Evolutionary conservation across 371 early-diverging fungal genomes (phyloP).

Genomic region (Batkoa obscura): DNA sequence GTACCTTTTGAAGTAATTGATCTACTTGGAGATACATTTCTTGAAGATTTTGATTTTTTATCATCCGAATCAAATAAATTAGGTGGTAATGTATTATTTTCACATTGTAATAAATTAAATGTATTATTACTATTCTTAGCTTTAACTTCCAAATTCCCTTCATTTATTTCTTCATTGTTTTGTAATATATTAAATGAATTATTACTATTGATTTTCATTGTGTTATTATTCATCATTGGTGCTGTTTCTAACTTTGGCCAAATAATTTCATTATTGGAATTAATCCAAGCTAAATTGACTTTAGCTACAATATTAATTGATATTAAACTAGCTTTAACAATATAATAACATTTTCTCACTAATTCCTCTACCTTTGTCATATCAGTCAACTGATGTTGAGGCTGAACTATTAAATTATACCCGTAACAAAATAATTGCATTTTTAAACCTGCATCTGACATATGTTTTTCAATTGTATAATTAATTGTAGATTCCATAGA

Average conservation of each 20-base stretch:
- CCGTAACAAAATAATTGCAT: too few species aligned
- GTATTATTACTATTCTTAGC: not conserved
- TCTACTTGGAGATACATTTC: too few species aligned
- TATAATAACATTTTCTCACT: not conserved
- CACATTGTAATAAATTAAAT: not conserved
- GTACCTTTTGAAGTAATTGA: too few species aligned
- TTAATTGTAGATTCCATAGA: not conserved
- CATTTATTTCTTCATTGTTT: not conserved
- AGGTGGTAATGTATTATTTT: not conserved
- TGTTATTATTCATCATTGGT: not conserved
- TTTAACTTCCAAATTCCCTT: not conserved
- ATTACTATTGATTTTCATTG: not conserved
- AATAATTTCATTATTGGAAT: not conserved
- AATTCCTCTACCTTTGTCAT: not conserved
- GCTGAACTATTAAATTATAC: too few species aligned
- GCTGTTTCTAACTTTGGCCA: not conserved
- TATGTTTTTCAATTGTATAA: not conserved
- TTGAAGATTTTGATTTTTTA: not conserved
- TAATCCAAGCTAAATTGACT: not conserved
- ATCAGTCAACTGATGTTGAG: not conserved
- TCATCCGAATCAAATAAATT: not conserved
- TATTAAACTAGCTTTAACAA: not conserved
- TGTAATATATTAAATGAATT: not conserved
- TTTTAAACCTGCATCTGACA: not conserved
- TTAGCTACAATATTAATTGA: not conserved